These are phyloP conservation scores for Phytophthora ohioensis DNA, from an alignment of 352 stramenopile species.

Conservation along the genomic window DNA sequence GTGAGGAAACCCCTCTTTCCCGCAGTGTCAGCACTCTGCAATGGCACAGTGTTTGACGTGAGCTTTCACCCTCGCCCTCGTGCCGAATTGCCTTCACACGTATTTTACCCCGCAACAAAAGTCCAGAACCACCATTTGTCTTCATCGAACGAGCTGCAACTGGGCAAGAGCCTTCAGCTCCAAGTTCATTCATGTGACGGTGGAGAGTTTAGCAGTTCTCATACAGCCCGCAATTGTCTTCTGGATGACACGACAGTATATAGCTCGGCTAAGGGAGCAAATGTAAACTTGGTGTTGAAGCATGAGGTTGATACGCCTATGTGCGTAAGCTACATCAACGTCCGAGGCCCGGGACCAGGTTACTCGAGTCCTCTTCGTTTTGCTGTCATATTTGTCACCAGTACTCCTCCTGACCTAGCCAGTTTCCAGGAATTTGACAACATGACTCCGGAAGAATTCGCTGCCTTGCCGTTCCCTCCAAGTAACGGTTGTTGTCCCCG, in stretches of 20 bases:
- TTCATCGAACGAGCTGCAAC: constrained; percentile 68
- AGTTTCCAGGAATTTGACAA: constrained; percentile 67
- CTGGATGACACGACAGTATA: constrained; percentile 85
- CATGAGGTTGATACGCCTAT: constrained; percentile 86
- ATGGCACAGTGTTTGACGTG: constrained; percentile 66
- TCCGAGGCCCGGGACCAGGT: constrained; percentile 77
- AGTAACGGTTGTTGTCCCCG: constrained; percentile 55
- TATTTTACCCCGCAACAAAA: constrained; percentile 48
- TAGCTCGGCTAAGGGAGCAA: constrained; percentile 74
- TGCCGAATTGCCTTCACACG: constrained; percentile 55
- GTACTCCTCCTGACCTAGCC: constrained; percentile 59
- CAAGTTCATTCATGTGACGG: constrained; percentile 77
- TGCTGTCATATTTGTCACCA: constrained; percentile 78
- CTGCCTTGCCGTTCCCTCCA: constrained; percentile 71
- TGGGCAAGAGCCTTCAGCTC: constrained; percentile 78
- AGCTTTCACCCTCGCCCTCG: constrained; percentile 74
- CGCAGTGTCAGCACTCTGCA: constrained; percentile 73
- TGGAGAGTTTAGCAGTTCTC: constrained; percentile 83
- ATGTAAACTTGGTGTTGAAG: constrained; percentile 84
- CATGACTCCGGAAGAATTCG: constrained; percentile 83
- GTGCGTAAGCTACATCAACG: constrained; percentile 73
- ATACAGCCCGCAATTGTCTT: constrained; percentile 72
- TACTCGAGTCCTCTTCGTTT: constrained; percentile 82
- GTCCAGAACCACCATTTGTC: constrained; percentile 53
- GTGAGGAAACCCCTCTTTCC: constrained; percentile 59